Evolutionary conservation across 2,329 filamentous ascomycete species (phyloP), one percentile per base, ranked within the genome.

Genomic region (Alternaria triticina): DNA sequence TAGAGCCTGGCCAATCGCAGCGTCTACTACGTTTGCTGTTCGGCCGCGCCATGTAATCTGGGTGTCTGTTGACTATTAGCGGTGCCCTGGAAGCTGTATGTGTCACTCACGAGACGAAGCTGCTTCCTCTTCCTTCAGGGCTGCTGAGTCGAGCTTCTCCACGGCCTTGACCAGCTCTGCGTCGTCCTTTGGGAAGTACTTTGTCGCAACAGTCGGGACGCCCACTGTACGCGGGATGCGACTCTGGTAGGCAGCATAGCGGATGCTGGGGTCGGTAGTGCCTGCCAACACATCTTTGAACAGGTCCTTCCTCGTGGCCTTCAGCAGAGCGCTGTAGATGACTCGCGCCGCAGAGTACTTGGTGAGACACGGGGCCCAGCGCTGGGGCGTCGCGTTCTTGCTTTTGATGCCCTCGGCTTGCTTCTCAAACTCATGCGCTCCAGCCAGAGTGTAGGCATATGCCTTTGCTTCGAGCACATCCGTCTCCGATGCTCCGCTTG

Each of bases 171-270:
- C 86, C 13, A 97, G 82, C 9, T 85, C 80, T 2, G 82, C 74
- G 64, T 93, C 86, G 23, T 88, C 86, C 11, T 83, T 83, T 2
- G 92, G 90, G 71, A 98, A 97, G 64, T 90, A 90, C 69, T 91
- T 90, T 70, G 90, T 89, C 3, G 93, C 91, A 67, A 98, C 91
- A 8, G 89, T 87, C 0, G 91, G 86, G 52, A 97, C 90, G 3
- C 94, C 90, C 57, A 94, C 88, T 3, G 94, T 97, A 46, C 96
- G 89, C 0, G 95, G 92, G 30, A 97, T 88, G 77, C 95, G 91
- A 77, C 94, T 86, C 80, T 97, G 94, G 79, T 98, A 98, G 17
- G 96, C 94, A 36, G 94, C 94, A 79, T 96, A 98, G 67, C 95
- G 90, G 73, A 99, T 92, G 66, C 94, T 97, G 2, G 94, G 94